These are phyloP conservation scores for Alliaria petiolata DNA, from an alignment of 345 rosid genomes.

Conservation along the genomic window DNA sequence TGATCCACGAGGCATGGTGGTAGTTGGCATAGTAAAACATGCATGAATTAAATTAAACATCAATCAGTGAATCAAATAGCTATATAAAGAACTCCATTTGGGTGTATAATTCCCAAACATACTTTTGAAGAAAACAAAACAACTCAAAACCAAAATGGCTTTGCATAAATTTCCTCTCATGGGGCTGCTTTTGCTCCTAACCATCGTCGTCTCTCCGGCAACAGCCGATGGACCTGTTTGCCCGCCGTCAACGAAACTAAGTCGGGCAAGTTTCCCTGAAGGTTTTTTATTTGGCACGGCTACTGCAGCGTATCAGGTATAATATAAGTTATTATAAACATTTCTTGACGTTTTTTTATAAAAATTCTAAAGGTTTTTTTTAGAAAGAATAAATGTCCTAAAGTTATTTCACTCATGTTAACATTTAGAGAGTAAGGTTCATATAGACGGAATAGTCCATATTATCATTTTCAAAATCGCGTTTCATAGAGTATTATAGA, in stretches of 20 bases:
- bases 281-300: conserved; percentile 34
- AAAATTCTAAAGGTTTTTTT: no score
- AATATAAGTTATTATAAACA: background rate
- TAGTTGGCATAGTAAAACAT: background rate
- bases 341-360: background rate
- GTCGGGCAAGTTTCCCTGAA: conserved; percentile 18
- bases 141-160: conserved; percentile 13
- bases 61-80: background rate
- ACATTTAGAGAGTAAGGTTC: no score
- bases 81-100: background rate
- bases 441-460: no score
- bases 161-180: conserved; percentile 16
- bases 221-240: conserved; percentile 23
- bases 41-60: background rate
- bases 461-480: no score
- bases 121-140: background rate
- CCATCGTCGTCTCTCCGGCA: background rate
- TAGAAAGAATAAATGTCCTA: no score
- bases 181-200: conserved; percentile 16
- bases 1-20: background rate
- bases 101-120: background rate
- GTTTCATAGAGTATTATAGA: no score
- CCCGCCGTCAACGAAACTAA: conserved; percentile 10
- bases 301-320: conserved; percentile 31
- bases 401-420: no score